Evolutionary conservation across 176 grass and related monocot genomes (phyloP), one percentile per base, ranked within the genome.

Genomic region (Aegilops sharonensis): DNA sequence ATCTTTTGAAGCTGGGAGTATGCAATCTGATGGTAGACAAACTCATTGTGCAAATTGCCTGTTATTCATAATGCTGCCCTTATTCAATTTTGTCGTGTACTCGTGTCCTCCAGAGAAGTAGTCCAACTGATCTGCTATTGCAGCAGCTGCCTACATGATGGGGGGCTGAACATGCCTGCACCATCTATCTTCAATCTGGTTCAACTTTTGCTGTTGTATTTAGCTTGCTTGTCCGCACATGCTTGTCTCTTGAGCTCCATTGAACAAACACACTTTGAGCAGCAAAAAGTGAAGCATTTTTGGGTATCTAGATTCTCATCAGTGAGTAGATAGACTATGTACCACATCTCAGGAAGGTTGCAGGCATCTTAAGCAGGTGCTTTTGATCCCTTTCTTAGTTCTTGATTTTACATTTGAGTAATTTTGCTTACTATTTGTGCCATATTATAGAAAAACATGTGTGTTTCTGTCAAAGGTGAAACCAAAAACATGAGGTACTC

Each of bases 141-240:
- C 80, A 80, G 36, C 70, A 73, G 70, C 11, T 73, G 37, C 40
- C 72, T 60, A n/a, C 3, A 27, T 11, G 20, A 68, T 7, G 36
- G 36, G 35, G 75, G 74, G 45, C 4, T 84, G 25, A 42, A 78
- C 32, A 59, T 60, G 61, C 8, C 8, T 78, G 17, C n/a, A 11
- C 34, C 52, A 15, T 63, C n/a, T 17, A 8, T 82, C 45, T 69
- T 90, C 81, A 29, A 64, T 77, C 62, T 78, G 74, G 73, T 34
- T 88, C 23, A 69, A 81, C 81, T 62, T 56, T 83, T 32, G 79
- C 73, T 84, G 4, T 64, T 88, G 61, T 88, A 81, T 85, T 63
- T 87, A 70, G 39, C 61, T 64, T 81, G 27, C 43, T 85, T 88
- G 81, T 85, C 77, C 23, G 77, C 37, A 43, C 71, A 64, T 91